Conservation (phyloP, 2,329 filamentous ascomycete genomes). For the Fusarium nygamai region DNA sequence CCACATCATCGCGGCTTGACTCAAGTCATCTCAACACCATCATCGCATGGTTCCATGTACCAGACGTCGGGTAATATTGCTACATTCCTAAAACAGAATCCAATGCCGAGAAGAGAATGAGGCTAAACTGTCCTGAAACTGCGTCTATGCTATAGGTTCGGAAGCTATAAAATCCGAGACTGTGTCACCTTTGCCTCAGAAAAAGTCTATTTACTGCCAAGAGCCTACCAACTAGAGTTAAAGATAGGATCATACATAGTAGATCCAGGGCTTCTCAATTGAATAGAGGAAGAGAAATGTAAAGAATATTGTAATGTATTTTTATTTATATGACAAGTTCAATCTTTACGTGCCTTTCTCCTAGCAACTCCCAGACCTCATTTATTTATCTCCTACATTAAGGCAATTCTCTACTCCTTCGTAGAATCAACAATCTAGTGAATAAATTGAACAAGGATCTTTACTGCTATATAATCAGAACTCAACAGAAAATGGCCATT, state of each 20-base stretch:
- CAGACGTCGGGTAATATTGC: rapidly evolving
- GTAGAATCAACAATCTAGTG: no score
- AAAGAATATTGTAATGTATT: no score
- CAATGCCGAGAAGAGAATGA: background rate
- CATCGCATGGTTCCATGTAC: background rate
- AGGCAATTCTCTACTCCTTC: no score
- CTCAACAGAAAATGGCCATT: rapidly evolving
- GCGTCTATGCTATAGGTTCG: background rate
- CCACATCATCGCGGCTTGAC: background rate
- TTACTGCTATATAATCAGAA: background rate
- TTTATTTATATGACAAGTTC: no score
- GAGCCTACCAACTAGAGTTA: no score
- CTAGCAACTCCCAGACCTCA: no score
- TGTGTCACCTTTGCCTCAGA: background rate
- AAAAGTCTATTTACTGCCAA: background rate
- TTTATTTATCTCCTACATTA: no score
- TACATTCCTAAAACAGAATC: rapidly evolving
- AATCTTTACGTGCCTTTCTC: rapidly evolving
- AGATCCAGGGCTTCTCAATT: rapidly evolving
- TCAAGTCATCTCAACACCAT: background rate
- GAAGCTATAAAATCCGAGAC: background rate
- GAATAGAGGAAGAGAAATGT: background rate
- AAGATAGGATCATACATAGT: no score
- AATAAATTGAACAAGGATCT: no score
- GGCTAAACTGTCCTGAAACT: background rate